Evolutionary conservation across 2,329 filamentous ascomycete genomes (phyloP), one percentile per base, ranked within the genome.

Genomic region (Davidsoniella virescens): DNA sequence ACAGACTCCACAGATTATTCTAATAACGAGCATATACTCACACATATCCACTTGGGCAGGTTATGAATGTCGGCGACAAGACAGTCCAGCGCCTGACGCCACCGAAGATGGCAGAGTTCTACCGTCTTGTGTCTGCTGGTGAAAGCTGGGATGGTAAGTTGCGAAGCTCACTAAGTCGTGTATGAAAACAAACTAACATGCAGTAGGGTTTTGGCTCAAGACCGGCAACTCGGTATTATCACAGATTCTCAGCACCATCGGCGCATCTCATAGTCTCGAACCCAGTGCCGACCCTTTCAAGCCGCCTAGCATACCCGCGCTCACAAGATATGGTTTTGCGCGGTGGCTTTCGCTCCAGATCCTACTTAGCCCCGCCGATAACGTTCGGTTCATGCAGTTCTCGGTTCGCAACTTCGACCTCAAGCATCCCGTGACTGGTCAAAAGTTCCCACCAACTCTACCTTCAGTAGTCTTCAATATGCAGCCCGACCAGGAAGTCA

Each of bases 281-380:
- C 86, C 86, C 1, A 76, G 77, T 44, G 75, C 78, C 38, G 73
- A 80, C 58, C 76, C 85, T 55, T 95, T 84, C 62, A 75, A 74
- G 3, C 70, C 80, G 0, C 92, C 90, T 0, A 79, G 75, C 0
- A 75, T 95, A 40, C 92, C 92, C 0, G 85, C 87, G 12, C 68
- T 98, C 51, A 93, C 90, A 36, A 71, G 75, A 0, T 76, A 78
- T 59, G 92, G 92, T 39, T 98, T 94, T 63, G 84, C 90, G 41
- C 80, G 86, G 62, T 98, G 90, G 90, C 83, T 94, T 67, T 87
- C 85, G 0, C 84, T 96, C 50, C 87, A 96, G 66, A 74, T 94
- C 18, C 69, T 96, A 36, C 74, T 96, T 1, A 84, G 81, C 1
- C 92, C 92, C 0, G 82, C 92, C 57, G 85, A 93, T 58, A 88